Base-by-base conservation (phyloP, 2,329 filamentous ascomycete species). In the Phyllosticta citriasiana region DNA sequence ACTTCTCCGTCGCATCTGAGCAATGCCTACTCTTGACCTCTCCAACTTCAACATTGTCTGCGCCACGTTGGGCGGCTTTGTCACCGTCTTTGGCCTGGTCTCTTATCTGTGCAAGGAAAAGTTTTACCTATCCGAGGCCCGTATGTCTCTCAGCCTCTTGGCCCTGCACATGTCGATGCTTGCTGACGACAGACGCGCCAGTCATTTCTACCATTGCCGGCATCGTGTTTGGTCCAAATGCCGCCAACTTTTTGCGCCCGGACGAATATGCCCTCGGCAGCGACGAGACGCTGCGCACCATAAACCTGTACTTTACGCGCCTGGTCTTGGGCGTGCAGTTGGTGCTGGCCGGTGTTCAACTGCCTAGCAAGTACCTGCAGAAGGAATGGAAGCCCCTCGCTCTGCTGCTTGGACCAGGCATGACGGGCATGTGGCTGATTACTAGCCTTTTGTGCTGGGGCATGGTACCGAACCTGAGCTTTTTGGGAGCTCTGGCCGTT, bases 321-420 rank as follows among this genome's bases (percentile, higher is more conserved):
- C 82, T 97, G 0, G 92, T 96, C 0, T 84, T 97, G 0, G 92
- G 92, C 2, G 89, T 97, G 2, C 92, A 97, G 75, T 82, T 97
- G 10, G 89, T 96, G 8, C 80, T 97, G 6, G 91, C 91, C 0
- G 92, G 92, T 5, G 85, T 96, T 0, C 91, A 96, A 72, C 80
- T 97, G 6, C 92, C 92, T 0, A 89, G 86, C 70, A 87, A 88
- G 63, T 96, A 96, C 67, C 78, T 96, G 24, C 77, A 82, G 71
- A 84, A 79, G 65, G 85, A 96, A 84, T 92, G 89, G 88, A 88
- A 84, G 69, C 83, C 88, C 9, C 76, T 96, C 22, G 74, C 83
- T 1, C 75, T 93, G 10, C 81, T 96, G 19, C 82, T 96, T 6
- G 91, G 91, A 0, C 92, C 91, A 0, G 85, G 88, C 51, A 96